phyloP scores from a whole-genome alignment of 257 asterid species.

The Solanum dulcamara region DNA sequence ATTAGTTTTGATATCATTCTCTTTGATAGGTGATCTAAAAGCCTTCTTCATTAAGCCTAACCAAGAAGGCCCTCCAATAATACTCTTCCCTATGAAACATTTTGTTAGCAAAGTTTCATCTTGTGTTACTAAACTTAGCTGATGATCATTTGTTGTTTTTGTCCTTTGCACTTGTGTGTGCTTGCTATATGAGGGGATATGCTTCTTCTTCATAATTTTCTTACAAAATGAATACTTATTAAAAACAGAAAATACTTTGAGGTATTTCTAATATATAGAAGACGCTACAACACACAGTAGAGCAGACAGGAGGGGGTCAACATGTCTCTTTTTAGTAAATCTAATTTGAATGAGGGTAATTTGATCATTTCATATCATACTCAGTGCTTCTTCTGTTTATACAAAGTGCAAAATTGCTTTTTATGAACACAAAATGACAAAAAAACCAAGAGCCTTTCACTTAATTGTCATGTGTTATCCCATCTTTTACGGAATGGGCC shows the following conservation, averaged over 20 bases:
- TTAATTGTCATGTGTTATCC: too few relatives aligned
- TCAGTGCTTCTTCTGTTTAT: too few relatives aligned
- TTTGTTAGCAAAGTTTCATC: not conserved
- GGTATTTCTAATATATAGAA: too few relatives aligned
- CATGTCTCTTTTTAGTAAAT: too few relatives aligned
- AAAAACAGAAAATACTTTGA: not conserved
- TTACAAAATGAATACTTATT: not conserved
- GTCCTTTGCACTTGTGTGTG: not conserved
- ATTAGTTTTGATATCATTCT: conserved; percentile 17
- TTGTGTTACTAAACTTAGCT: not conserved
- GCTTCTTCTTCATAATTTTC: not conserved
- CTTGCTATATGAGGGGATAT: not conserved
- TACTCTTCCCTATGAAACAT: conserved; percentile 47
- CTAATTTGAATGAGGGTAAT: too few relatives aligned
- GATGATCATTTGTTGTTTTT: not conserved
- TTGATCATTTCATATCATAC: too few relatives aligned
- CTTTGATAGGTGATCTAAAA: conserved; percentile 54
- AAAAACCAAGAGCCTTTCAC: too few relatives aligned
- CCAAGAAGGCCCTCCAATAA: conserved; percentile 50
- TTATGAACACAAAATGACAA: too few relatives aligned
- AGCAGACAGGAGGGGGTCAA: too few relatives aligned
- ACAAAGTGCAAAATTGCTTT: too few relatives aligned
- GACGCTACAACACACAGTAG: too few relatives aligned
- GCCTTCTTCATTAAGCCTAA: conserved; percentile 54
- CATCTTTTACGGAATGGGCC: too few relatives aligned